Base-by-base conservation (phyloP, 2,329 filamentous ascomycete genomes). In the Colletotrichum sp. region DNA sequence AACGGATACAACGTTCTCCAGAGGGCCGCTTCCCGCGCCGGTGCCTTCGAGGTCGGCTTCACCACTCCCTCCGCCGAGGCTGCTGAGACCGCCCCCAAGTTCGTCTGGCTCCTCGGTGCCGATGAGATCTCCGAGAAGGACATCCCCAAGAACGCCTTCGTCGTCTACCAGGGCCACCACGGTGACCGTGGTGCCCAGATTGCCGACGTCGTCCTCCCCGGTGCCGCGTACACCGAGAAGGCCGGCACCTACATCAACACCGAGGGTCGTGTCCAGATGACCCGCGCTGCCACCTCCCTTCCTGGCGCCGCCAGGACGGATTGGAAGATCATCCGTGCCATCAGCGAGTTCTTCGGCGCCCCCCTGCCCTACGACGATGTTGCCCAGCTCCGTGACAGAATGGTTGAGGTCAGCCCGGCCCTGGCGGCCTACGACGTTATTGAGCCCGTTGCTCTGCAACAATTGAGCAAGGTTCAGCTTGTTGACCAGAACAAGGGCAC, bases 1-100 rank as follows among this genome's bases (percentile, higher is more conserved):
- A 97, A 98, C 83, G 97, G 96, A 74, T 99, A 96, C 90, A 99
- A 98, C 83, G 92, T 99, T 75, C 92, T 99, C 66, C 97, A 99
- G 86, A 93, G 96, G 77, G 94, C 95, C 76, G 97, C 97, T 73
- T 98, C 97, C 75, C 93, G 96, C 78, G 94, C 94, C 47, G 97
- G 95, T 82, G 97, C 97, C 75, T 99, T 95, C 82, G 97, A 99
- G 86, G 92, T 99, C 79, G 97, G 97, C 80, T 99, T 98, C 86
- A 95, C 94, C 43, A 93, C 95, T 16, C 95, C 96, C 63, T 98
- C 95, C 18, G 86, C 92, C 3, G 90, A 92, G 77, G 95, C 98
- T 76, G 94, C 96, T 47, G 90, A 94, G 82, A 96, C 94, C 64
- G 94, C 92, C 82, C 93, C 97, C 76, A 99, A 98, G 90, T 95